Conservation (phyloP, 805 yeast species). For the Cyberlindnera petersonii region DNA sequence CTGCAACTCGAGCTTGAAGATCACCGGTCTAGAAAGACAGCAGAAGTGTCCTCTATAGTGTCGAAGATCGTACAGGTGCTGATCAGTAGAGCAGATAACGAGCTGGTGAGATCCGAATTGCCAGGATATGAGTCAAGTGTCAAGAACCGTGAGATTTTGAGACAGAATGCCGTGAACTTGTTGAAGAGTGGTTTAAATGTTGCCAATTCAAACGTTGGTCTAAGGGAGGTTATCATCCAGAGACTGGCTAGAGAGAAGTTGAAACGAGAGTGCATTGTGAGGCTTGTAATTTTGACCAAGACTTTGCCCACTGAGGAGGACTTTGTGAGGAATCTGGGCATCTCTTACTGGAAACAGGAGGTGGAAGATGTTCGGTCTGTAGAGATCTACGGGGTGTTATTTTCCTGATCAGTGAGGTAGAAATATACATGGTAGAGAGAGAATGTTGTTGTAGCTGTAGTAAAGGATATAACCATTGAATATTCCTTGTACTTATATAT, state of each 20-base stretch:
- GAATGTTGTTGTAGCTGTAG: too few relatives aligned
- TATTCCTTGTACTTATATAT: too few relatives aligned
- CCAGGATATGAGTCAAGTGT: constrained; percentile 10
- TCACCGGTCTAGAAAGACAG: constrained; percentile 9
- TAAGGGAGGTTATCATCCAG: constrained; percentile 22
- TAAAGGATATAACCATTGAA: too few relatives aligned
- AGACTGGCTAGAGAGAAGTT: constrained; percentile 21
- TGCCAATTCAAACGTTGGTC: constrained; percentile 24
- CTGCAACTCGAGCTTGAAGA: constrained; percentile 14
- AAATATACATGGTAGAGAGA: too few relatives aligned
- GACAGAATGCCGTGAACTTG: constrained; percentile 18
- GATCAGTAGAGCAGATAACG: constrained; percentile 27
- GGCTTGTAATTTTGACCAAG: constrained; percentile 22
- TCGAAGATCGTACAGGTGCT: constrained; percentile 23
- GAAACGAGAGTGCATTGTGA: constrained; percentile 22
- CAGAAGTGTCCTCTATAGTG: constrained; percentile 19
- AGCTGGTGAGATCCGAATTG: constrained; percentile 15
- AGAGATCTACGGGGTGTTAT: constrained; percentile 2
- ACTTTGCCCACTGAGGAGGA: constrained; percentile 16
- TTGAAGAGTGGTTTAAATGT: constrained; percentile 23
- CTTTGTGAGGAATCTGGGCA: constrained; percentile 22
- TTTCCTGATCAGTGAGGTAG: too few relatives aligned
- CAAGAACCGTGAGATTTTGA: constrained; percentile 15
- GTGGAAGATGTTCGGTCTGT: constrained; percentile 13
- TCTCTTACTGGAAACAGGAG: constrained; percentile 15